Evolutionary conservation across 768 basidiomycete species (phyloP).

Genomic region (Termitomyces sp.): DNA sequence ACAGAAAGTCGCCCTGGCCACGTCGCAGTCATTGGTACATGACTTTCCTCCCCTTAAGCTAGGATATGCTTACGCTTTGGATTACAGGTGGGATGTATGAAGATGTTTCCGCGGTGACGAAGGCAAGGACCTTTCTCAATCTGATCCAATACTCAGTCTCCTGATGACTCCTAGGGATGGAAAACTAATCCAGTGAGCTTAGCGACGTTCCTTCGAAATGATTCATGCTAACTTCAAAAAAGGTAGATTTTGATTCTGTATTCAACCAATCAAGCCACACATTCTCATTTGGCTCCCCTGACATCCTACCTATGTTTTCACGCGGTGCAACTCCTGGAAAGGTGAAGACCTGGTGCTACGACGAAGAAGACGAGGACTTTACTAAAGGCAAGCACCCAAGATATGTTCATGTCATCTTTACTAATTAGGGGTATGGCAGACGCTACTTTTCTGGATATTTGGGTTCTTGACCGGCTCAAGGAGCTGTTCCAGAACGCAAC

Average conservation of each 20-base stretch:
- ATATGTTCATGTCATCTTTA: not conserved
- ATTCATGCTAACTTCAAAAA: constrained; percentile 17
- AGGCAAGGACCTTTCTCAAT: constrained; percentile 41
- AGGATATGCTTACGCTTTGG: not conserved
- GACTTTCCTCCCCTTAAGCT: not conserved
- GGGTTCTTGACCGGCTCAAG: constrained; percentile 75
- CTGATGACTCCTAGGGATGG: constrained; percentile 59
- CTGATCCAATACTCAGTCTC: not conserved
- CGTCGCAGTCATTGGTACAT: constrained; percentile 78
- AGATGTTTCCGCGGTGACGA: constrained; percentile 85
- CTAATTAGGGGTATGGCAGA: not conserved
- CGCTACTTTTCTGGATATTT: constrained; percentile 52
- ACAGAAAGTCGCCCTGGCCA: constrained; percentile 89
- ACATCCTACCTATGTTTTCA: constrained; percentile 86
- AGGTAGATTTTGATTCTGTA: constrained; percentile 83
- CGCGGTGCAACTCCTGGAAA: constrained; percentile 68
- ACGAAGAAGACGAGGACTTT: constrained; percentile 80
- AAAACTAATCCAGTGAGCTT: constrained; percentile 72
- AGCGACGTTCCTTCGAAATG: not conserved
- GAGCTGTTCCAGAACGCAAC: constrained; percentile 65
- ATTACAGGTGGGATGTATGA: constrained; percentile 80
- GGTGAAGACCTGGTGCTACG: constrained; percentile 75
- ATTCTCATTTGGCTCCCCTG: constrained; percentile 85
- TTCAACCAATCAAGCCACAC: constrained; percentile 80
- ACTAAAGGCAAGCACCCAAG: constrained; percentile 58